These are phyloP conservation scores for Theobroma cacao DNA, from an alignment of 345 rosid species.

Conservation along the genomic window DNA sequence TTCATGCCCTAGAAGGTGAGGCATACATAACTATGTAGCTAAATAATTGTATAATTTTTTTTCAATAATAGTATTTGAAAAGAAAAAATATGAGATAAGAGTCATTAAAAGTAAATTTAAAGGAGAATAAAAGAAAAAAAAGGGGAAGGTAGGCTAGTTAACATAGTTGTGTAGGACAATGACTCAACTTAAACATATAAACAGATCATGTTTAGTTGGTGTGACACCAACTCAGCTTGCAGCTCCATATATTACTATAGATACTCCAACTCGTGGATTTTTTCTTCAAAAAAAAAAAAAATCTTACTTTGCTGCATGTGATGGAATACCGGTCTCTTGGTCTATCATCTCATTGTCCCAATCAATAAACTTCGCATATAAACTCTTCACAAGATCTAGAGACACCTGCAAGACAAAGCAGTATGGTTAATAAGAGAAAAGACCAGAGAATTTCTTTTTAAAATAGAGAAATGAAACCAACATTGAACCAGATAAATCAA, in stretches of 20 bases:
- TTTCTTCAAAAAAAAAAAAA: background rate
- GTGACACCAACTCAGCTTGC: background rate
- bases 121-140: background rate
- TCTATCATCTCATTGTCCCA: conserved; percentile 95
- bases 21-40: background rate
- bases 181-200: background rate
- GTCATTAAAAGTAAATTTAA: background rate
- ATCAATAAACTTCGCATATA: conserved; percentile 94
- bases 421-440: background rate
- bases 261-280: conserved; percentile 53
- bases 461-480: background rate
- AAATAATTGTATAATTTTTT: background rate
- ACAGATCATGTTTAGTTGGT: background rate
- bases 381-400: conserved; percentile 89
- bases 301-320: conserved; percentile 95
- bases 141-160: background rate
- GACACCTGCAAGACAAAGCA: conserved; percentile 61
- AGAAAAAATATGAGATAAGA: background rate
- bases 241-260: background rate
- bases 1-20: background rate
- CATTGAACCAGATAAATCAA: background rate
- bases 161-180: background rate
- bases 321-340: conserved; percentile 67
- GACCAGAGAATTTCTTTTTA: background rate
- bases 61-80: background rate